Evolutionary conservation across 2,329 filamentous ascomycete genomes (phyloP).

Genomic region (Neonectria punicea): DNA sequence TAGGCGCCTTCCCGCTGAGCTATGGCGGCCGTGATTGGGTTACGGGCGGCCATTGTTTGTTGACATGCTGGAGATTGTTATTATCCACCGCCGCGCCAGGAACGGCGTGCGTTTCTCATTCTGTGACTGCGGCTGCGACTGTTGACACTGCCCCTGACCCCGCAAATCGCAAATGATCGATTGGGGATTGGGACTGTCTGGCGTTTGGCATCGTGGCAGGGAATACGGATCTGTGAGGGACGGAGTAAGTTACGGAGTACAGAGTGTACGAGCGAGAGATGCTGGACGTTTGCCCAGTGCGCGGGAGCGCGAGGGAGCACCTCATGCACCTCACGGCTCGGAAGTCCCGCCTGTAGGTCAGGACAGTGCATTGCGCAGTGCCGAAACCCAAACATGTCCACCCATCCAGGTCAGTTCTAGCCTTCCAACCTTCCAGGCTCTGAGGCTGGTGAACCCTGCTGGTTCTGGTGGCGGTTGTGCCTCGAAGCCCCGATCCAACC

Average conservation of each 20-base stretch:
- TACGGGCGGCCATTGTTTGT: slow-evolving; percentile 36
- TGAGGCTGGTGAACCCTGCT: slow-evolving; percentile 32
- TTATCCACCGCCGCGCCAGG: slow-evolving; percentile 39
- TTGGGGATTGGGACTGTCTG: slow-evolving; percentile 24
- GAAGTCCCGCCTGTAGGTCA: slow-evolving; percentile 7
- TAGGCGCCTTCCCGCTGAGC: slow-evolving; percentile 34
- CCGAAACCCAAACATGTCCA: slow-evolving; percentile 18
- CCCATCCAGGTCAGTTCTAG: slow-evolving; percentile 26
- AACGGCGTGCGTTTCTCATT: slow-evolving; percentile 38
- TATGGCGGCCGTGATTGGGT: slow-evolving; percentile 35
- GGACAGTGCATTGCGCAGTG: slow-evolving; percentile 21
- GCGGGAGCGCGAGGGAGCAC: neutral
- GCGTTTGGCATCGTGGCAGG: slow-evolving; percentile 16
- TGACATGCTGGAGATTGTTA: slow-evolving; percentile 44
- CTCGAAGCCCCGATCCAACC: slow-evolving; percentile 19
- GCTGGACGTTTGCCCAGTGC: neutral
- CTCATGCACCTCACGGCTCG: neutral
- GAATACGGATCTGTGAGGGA: neutral
- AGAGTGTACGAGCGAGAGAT: neutral
- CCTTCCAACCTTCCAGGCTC: slow-evolving; percentile 1
- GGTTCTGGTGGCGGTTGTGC: slow-evolving; percentile 19
- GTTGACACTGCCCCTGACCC: slow-evolving; percentile 25
- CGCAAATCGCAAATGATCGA: slow-evolving; percentile 27
- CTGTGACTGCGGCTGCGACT: slow-evolving; percentile 28
- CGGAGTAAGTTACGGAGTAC: neutral